Evolutionary conservation across 352 stramenopile genomes (phyloP), one percentile per base, ranked within the genome.

Genomic region (Globisporangium iwayamae): DNA sequence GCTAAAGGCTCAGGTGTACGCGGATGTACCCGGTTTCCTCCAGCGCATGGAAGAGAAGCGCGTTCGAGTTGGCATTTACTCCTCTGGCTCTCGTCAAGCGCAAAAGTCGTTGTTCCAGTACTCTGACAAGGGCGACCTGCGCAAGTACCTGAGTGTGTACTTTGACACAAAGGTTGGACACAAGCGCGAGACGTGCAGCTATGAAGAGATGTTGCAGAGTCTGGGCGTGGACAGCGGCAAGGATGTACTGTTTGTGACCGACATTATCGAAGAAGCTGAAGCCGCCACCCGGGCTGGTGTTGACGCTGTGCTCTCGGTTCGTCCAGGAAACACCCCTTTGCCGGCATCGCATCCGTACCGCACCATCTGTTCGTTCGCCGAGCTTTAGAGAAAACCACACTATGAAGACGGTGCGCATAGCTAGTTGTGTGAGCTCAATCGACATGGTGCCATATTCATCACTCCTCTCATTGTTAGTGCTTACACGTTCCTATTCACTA

Each of bases 31-130:
- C 13, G 73, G 70, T 9, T 93, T 94, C 55, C 67, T 98, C 20
- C 52, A 86, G 22, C 93, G 91, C 60, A 92, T 96, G 72, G 69
- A 81, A 22, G 57, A 69, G 3, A 72, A 78, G 20, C 81, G 82
- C 52, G 78, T 97, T 45, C 74, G 79, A 51, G 81, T 98, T 18
- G 90, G 89, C 59, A 98, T 98, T 68, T 99, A 98, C 73, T 98
- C 89, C 43, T 98, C 93, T 7, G 96, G 96, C 13, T 97, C 87
- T 68, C 78, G 86, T 18, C 76, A 90, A 56, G 90, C 90, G 16
- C 90, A 97, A 68, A 83, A 85, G 22, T 71, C 93, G 69, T 74
- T 97, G 7, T 97, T 97, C 64, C 75, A 90, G 65, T 86, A 96
- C 70, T 92, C 87, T 3, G 70, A 91, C 66, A 75, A 88, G 59